phyloP scores from a whole-genome alignment of 2,329 filamentous ascomycete species.

The Pestalotiopsis sp. region DNA sequence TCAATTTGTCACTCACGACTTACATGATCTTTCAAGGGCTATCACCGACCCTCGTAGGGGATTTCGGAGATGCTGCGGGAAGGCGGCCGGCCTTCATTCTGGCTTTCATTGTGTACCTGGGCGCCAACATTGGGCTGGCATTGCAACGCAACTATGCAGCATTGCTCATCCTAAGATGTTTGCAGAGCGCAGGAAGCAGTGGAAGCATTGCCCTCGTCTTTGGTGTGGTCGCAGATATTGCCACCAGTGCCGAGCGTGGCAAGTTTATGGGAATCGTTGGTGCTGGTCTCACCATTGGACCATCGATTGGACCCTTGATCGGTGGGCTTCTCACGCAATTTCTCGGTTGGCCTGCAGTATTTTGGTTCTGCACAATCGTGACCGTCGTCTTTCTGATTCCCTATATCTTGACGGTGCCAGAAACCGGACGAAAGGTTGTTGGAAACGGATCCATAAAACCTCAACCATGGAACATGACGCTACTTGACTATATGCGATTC shows the following conservation, averaged over 20 bases:
- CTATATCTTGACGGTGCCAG: slow-evolving; percentile 59
- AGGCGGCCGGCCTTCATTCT: slow-evolving; percentile 64
- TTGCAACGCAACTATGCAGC: slow-evolving; percentile 60
- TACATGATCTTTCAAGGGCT: slow-evolving; percentile 64
- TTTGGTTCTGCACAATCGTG: slow-evolving; percentile 69
- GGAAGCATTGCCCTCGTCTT: slow-evolving; percentile 72
- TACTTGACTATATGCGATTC: slow-evolving; percentile 50
- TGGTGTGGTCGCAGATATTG: slow-evolving; percentile 73
- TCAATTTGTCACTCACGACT: slow-evolving; percentile 58
- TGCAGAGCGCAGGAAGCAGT: slow-evolving; percentile 67
- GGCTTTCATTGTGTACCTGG: slow-evolving; percentile 58
- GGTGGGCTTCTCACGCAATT: slow-evolving; percentile 66
- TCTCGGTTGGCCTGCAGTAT: slow-evolving; percentile 69
- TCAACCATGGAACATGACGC: slow-evolving; percentile 59
- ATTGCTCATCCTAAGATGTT: slow-evolving; percentile 60
- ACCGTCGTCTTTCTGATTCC: slow-evolving; percentile 53
- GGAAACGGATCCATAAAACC: slow-evolving; percentile 65
- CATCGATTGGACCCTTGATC: slow-evolving; percentile 60
- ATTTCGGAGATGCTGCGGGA: slow-evolving; percentile 63
- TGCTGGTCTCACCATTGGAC: slow-evolving; percentile 58
- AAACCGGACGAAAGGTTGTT: slow-evolving; percentile 61
- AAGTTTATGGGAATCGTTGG: slow-evolving; percentile 72
- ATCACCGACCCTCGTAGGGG: slow-evolving; percentile 62
- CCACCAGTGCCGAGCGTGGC: slow-evolving; percentile 70
- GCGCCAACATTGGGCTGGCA: slow-evolving; percentile 62